Percentiles rank a stretch among this genome's conserved stretches.
phyloP scores from a whole-genome alignment of 2,329 filamentous ascomycete species.

The Exophiala sp. region DNA sequence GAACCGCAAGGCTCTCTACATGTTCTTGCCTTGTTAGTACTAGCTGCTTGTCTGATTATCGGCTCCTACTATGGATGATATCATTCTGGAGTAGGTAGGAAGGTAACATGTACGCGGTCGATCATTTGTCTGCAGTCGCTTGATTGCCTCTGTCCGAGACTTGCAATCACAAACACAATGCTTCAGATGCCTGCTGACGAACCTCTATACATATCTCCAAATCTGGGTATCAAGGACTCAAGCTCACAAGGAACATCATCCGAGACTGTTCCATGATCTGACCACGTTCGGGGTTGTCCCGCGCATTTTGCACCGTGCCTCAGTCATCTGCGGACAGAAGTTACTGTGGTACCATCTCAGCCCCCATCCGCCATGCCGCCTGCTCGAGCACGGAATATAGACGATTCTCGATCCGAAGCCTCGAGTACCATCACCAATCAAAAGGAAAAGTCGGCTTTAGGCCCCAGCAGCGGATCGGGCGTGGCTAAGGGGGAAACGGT shows the following conservation, averaged over 20 bases:
- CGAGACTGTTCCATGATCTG: too few relatives aligned
- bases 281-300: neutral
- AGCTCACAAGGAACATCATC: too few relatives aligned
- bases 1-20: too few relatives aligned
- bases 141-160: neutral
- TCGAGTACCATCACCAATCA: conserved; percentile 40
- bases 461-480: conserved; percentile 10
- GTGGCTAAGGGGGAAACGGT: conserved; percentile 22
- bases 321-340: neutral
- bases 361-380: conserved; percentile 37
- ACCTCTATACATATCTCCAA: neutral
- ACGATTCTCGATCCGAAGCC: conserved; percentile 46
- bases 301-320: neutral
- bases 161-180: neutral
- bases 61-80: too few relatives aligned
- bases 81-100: too few relatives aligned
- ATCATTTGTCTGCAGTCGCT: neutral
- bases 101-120: neutral
- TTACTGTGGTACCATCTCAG: neutral
- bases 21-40: too few relatives aligned
- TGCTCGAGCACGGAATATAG: conserved; percentile 41
- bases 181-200: neutral
- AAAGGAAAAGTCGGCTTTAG: conserved; percentile 23
- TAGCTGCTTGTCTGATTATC: too few relatives aligned
- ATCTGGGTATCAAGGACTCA: neutral